phyloP scores from a whole-genome alignment of 2,329 filamentous ascomycete genomes.

The Ceratocystis diversiconidia region DNA sequence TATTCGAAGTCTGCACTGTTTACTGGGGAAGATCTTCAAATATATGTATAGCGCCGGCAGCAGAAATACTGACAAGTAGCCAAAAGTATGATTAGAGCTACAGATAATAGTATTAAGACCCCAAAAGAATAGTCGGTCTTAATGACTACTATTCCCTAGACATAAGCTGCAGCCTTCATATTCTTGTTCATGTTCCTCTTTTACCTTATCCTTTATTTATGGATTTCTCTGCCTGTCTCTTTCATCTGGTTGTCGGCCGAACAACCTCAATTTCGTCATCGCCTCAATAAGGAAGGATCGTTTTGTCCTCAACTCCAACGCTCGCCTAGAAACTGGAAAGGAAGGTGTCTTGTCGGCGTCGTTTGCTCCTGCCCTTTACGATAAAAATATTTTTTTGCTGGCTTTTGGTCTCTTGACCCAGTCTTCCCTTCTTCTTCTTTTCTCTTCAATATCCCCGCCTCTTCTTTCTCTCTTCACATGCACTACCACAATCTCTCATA shows the following conservation, averaged over 20 bases:
- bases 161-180: too few relatives aligned
- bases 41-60: too few relatives aligned
- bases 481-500: constrained; percentile 1
- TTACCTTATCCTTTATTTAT: neutral
- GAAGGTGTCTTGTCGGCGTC: neutral
- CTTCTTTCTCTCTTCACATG: neutral
- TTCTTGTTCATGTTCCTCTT: too few relatives aligned
- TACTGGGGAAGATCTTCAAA: too few relatives aligned
- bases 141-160: too few relatives aligned
- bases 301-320: neutral
- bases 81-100: too few relatives aligned
- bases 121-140: too few relatives aligned
- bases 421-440: neutral
- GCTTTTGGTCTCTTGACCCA: neutral
- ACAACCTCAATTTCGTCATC: neutral
- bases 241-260: neutral
- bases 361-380: neutral
- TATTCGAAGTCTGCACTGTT: too few relatives aligned
- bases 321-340: neutral
- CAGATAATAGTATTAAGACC: too few relatives aligned
- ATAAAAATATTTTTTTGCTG: neutral
- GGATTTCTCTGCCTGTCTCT: neutral
- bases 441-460: neutral
- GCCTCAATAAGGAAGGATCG: neutral
- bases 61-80: too few relatives aligned